Conservation (phyloP, 805 yeast genomes). For the Saturnispora mendoncae region DNA sequence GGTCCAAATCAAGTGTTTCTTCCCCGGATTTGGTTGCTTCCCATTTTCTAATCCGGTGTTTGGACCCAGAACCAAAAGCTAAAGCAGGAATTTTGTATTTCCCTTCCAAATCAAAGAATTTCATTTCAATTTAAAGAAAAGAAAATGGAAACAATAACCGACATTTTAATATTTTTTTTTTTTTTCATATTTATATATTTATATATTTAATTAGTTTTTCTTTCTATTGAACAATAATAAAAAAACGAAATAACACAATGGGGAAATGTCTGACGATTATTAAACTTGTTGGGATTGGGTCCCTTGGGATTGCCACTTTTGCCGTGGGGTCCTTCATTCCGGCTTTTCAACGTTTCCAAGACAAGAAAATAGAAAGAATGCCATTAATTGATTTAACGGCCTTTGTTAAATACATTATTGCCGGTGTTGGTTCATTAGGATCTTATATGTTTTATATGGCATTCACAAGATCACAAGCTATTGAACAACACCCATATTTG, state of each 20-base stretch:
- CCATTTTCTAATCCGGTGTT: slow-evolving; percentile 36
- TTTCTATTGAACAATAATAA: too few species aligned
- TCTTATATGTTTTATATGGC: slow-evolving; percentile 45
- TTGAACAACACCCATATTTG: slow-evolving; percentile 64
- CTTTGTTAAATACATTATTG: slow-evolving; percentile 19
- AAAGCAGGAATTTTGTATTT: slow-evolving; percentile 33
- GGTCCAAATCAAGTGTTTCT: slow-evolving; percentile 27
- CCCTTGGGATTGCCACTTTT: slow-evolving; percentile 61
- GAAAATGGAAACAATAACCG: not conserved
- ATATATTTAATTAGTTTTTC: too few species aligned
- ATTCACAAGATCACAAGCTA: slow-evolving; percentile 45
- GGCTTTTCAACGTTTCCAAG: not conserved
- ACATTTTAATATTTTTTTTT: too few species aligned
- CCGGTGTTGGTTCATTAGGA: slow-evolving; percentile 38
- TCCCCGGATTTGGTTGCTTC: slow-evolving; percentile 16
- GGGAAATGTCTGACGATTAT: slow-evolving; percentile 48
- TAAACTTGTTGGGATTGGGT: slow-evolving; percentile 55
- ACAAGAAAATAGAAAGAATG: not conserved
- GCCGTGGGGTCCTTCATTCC: slow-evolving; percentile 21
- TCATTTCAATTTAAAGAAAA: slow-evolving; percentile 10
- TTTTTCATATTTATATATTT: too few species aligned
- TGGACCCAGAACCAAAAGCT: slow-evolving; percentile 52
- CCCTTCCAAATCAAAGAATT: slow-evolving; percentile 21
- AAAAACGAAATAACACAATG: slow-evolving; percentile 28
- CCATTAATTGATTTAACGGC: not conserved